A percentile compares a stretch with the other conserved stretches of the same genome.
Evolutionary conservation across 352 stramenopile genomes (phyloP).

Genomic region (Elongisporangium undulatum): DNA sequence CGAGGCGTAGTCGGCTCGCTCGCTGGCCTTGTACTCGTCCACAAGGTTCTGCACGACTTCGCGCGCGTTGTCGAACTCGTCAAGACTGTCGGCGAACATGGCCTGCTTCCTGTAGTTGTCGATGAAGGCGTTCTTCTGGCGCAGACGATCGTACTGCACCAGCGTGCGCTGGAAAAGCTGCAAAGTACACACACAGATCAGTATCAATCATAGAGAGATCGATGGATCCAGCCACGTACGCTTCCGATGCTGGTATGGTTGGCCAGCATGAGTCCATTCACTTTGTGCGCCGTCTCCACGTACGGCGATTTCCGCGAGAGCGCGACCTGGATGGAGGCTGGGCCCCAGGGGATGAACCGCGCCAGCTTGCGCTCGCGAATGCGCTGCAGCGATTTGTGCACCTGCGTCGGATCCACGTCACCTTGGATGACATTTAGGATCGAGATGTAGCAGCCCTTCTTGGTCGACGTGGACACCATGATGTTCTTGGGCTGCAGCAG

Average conservation of each 20-base stretch:
- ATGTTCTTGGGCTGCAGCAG: constrained; percentile 98
- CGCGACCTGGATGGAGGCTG: constrained; percentile 98
- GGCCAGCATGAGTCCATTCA: constrained; percentile 97
- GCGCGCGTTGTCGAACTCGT: constrained; percentile 84
- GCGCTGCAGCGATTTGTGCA: constrained; percentile 98
- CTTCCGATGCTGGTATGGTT: constrained; percentile 98
- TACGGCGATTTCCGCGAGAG: constrained; percentile 97
- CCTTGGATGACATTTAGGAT: constrained; percentile 99
- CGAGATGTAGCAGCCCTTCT: constrained; percentile 98
- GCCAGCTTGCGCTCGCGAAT: constrained; percentile 97
- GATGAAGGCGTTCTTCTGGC: constrained; percentile 98
- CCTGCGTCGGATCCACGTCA: constrained; percentile 97
- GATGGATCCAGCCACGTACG: constrained; percentile 21
- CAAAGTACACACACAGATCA: constrained; percentile 4
- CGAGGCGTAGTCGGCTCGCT: constrained; percentile 72
- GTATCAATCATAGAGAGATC: constrained; percentile 4
- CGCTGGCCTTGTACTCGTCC: constrained; percentile 84
- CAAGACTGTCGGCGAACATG: constrained; percentile 92
- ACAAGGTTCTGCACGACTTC: constrained; percentile 83
- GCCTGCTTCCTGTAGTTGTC: constrained; percentile 98
- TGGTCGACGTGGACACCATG: constrained; percentile 97
- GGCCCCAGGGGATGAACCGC: constrained; percentile 99
- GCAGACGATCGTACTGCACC: constrained; percentile 96
- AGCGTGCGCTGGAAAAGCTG: constrained; percentile 88
- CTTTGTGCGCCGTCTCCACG: constrained; percentile 96